Base-by-base conservation (phyloP, 2,329 filamentous ascomycete species). In the Ceratocystis cacaofunesta region DNA sequence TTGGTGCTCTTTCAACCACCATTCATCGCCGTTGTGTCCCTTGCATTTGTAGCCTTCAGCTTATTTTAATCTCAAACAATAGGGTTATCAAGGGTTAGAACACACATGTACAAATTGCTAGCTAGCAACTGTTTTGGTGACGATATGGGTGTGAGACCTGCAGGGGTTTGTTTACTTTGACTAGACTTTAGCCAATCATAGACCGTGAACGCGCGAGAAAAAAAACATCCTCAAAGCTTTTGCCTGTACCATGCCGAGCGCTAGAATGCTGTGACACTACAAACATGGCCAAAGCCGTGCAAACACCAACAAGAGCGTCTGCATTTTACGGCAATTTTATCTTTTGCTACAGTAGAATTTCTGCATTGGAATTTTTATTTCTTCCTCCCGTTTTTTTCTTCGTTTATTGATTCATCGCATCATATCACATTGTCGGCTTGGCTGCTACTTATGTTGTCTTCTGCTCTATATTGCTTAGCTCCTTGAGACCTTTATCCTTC, bases 151-250 rank as follows among this genome's bases (percentile, higher is more conserved):
- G 19, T 65, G 55, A 43, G 44, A 65, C 63, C 52, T 19, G 19
- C 32, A 62, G 43, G 60, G 48, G 19, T 57, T 67, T 67, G 66
- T 67, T 67, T 67, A 67, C 66, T 67, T 62, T 52, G 25, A 43
- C 25, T 7, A 4, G 6, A 5, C 43, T n/a, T 25, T 10, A 46
- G 36, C 66, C 66, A 67, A 67, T 65, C 66, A 67, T 36, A 17
- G 41, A 2, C 17, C 22, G 8, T 4, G 7, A 67, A 64, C 62
- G 60, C 62, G 66, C 63, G 32, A 52, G 48, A 67, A 65, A 64
- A 25, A 63, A 55, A 46, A 43, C 36, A 30, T 61, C 32, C 60
- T 48, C 41, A 19, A 41, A 63, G 46, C 36, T 63, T 62, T n/a
- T 41, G 36, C 10, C 36, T 41, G 36, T 15, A 41, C 19, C 36